Base-by-base conservation (phyloP, 495 filamentous ascomycete species). In the Lophiostoma macrostomum region DNA sequence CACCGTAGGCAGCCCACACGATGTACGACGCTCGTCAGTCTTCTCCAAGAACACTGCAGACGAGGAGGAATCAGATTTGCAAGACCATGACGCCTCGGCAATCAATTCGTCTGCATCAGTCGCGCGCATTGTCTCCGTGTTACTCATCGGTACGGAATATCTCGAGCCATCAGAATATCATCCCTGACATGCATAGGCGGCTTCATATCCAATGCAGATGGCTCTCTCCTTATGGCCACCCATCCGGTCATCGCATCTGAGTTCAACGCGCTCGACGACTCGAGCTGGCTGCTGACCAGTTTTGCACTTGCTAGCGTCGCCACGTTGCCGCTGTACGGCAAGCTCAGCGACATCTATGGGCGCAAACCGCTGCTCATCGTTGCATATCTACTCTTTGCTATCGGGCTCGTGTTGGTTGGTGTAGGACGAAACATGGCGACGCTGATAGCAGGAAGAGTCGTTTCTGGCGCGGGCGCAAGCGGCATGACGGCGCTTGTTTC, bases 271-370 rank as follows among this genome's bases (percentile, higher is more conserved):
- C 61, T 87, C 8, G 72, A 71, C 6, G 72, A 79, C 52, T 81
- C 80, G 1, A 81, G 72, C 47, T 88, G 84, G 85, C 63, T 88
- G n/a, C 77, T 84, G 8, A 83, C 82, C 5, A 77, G 74, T 36
- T 87, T 83, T 60, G 73, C 74, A 0, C 64, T 88, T 3, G 81
- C 82, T 12, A 68, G 75, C 0, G 82, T 79, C 14, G 78, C 79
- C 1, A 79, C 77, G 0, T 82, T 86, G 50, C 76, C 76, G 5
- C 62, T 80, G 64, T 72, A 73, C 51, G 73, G 76, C 38, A 76
- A 73, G 61, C 52, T 75, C 7, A 75, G 69, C 34, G 69, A 74
- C 41, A 74, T 78, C 20, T 77, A 72, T 52, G 74, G 75, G 20
- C 71, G 70, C 8, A 74, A 75, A 45, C 55, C 67, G 7, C 44